Evolutionary conservation across 2,329 filamentous ascomycete genomes (phyloP), one percentile per base, ranked within the genome.

Genomic region (Aspergillus nomiae): DNA sequence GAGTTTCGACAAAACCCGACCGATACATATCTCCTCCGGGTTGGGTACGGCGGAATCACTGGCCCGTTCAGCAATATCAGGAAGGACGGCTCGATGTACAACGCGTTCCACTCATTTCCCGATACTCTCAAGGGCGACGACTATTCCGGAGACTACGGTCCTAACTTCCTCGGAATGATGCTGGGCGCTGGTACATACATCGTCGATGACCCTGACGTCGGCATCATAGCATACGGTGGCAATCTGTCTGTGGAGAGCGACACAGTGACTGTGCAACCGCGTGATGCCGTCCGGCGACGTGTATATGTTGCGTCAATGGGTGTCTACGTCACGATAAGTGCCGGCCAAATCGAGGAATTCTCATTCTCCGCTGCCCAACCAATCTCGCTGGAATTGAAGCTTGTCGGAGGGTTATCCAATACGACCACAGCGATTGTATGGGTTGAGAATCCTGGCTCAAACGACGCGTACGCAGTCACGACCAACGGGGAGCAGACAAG

Each of bases 111-210:
- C 70, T 84, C 84, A 0, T 87, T 78, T 69, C 85, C 86, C 0
- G 82, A 87, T 41, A 83, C 83, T 0, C 74, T 88, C 34, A 77
- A 76, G 26, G 87, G 86, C 83, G 86, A 88, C 66, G 81, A 78
- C 0, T 85, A 84, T 64, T 84, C 80, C 10, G 85, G 86, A 1
- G 86, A 88, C 69, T 87, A 87, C 61, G 86, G 86, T 0, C 82
- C 80, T 0, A 83, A 81, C 2, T 86, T 87, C 62, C 61, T 87
- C 0, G 86, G 85, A 0, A 72, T 85, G 51, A 79, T 80, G 0
- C 74, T 87, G 0, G 84, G 81, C 0, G 81, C 83, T 4, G 81
- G 56, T 28, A 55, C 51, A 10, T 55, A 55, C n/a, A 32, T 55
- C 16, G 51, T 41, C 32, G 32, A 55, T 4, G 51, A 55, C n/a